Evolutionary conservation across 768 basidiomycete species (phyloP).

Genomic region (Psilocybe subaeruginosa): DNA sequence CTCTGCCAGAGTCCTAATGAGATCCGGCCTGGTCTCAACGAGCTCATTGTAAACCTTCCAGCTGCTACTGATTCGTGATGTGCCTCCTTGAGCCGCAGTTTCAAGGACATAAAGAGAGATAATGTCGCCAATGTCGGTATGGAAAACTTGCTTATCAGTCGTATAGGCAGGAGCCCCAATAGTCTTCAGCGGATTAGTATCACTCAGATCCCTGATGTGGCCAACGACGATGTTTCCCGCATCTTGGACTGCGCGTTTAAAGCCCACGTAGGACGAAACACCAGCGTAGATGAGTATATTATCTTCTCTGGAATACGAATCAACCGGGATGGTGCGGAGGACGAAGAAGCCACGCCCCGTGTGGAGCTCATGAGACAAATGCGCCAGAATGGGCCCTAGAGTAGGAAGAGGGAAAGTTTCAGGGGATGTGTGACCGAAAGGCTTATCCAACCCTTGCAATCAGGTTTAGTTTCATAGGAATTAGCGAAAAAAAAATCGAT

Average conservation of each 20-base stretch:
- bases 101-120: slow-evolving; percentile 46
- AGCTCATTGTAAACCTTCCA: slow-evolving; percentile 51
- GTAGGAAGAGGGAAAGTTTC: slow-evolving; percentile 48
- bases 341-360: slow-evolving; percentile 51
- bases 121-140: slow-evolving; percentile 46
- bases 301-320: slow-evolving; percentile 41
- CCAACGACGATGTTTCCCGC: slow-evolving; percentile 37
- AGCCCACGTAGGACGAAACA: slow-evolving; percentile 24
- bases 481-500: too few relatives aligned
- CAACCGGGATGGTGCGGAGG: slow-evolving; percentile 45
- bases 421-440: slow-evolving; percentile 31
- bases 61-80: slow-evolving; percentile 46
- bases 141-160: slow-evolving; percentile 53
- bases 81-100: slow-evolving; percentile 45
- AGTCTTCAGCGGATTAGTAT: slow-evolving; percentile 35
- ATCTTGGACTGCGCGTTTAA: slow-evolving; percentile 22
- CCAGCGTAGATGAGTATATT: slow-evolving; percentile 46
- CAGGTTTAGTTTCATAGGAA: too few relatives aligned
- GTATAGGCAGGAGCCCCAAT: slow-evolving; percentile 48
- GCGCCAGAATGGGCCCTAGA: slow-evolving; percentile 34
- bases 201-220: slow-evolving; percentile 47
- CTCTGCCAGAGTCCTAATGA: slow-evolving; percentile 43
- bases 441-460: slow-evolving; percentile 25
- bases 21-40: slow-evolving; percentile 48
- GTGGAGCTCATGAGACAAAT: slow-evolving; percentile 41